A percentile compares a stretch with the other conserved stretches of the same genome.
Conservation (phyloP, 257 asterid species). For the Oldenlandia corymbosa region DNA sequence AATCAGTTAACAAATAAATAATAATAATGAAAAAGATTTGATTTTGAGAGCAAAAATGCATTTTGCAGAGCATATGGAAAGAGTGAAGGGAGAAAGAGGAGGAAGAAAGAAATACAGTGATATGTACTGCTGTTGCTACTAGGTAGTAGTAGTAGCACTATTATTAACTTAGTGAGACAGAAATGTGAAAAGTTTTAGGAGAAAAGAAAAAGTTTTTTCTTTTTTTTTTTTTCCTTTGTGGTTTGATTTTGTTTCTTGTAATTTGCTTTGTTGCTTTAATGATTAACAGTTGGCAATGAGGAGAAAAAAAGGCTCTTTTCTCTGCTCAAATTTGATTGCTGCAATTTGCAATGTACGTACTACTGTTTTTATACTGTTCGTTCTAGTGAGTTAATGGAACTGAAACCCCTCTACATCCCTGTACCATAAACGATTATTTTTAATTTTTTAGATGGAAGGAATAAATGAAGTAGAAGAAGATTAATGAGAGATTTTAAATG, state of each 20-base stretch:
- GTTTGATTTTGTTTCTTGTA: not conserved
- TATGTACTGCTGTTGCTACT: too few species aligned
- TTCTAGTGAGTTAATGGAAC: too few species aligned
- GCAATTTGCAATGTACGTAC: not conserved
- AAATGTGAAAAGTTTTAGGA: not conserved
- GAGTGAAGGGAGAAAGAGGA: not conserved
- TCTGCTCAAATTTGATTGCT: not conserved
- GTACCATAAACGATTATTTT: too few species aligned
- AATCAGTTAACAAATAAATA: not conserved
- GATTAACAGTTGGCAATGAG: slow-evolving; percentile 16
- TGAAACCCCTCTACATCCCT: too few species aligned
- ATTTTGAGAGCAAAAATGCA: not conserved
- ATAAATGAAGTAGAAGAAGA: not conserved
- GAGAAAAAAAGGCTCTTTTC: not conserved
- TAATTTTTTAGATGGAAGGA: too few species aligned
- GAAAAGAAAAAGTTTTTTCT: not conserved
- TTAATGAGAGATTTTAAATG: not conserved
- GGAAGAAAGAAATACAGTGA: too few species aligned
- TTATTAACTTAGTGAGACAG: not conserved
- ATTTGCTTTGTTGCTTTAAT: slow-evolving; percentile 7
- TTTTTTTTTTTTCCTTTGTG: too few species aligned
- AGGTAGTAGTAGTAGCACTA: too few species aligned
- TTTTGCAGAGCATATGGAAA: too few species aligned
- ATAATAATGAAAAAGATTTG: slow-evolving; percentile 5
- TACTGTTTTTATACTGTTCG: too few species aligned